phyloP scores from a whole-genome alignment of 305 asterid species.

The Fraxinus dipetala region DNA sequence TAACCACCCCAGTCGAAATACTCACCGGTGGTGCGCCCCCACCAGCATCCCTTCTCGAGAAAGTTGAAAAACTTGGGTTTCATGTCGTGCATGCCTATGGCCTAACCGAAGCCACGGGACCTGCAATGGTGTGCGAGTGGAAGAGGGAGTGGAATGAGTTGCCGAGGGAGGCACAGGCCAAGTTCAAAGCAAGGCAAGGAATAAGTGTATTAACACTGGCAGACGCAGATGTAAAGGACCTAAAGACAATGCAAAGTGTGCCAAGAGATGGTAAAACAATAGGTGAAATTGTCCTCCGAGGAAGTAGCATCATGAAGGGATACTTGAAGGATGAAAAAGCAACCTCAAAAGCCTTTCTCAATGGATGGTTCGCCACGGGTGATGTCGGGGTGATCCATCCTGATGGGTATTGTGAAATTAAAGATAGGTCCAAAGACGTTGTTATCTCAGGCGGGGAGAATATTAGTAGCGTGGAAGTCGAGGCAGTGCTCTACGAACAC shows the following conservation, averaged over 20 bases:
- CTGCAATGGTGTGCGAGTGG: constrained; percentile 29
- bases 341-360: constrained; percentile 11
- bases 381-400: constrained; percentile 44
- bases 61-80: constrained; percentile 27
- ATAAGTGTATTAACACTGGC: constrained; percentile 24
- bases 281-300: constrained; percentile 33
- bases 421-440: constrained; percentile 43
- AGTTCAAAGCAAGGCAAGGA: constrained; percentile 34
- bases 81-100: constrained; percentile 32
- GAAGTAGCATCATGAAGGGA: constrained; percentile 35
- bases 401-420: constrained; percentile 43
- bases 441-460: constrained; percentile 37
- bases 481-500: constrained; percentile 16
- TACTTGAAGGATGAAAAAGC: constrained; percentile 33
- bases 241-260: constrained; percentile 23
- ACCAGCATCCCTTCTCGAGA: constrained; percentile 16
- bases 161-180: constrained; percentile 17
- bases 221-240: constrained; percentile 27
- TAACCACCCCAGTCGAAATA: constrained; percentile 10
- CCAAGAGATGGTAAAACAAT: constrained; percentile 29
- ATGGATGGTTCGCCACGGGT: constrained; percentile 33
- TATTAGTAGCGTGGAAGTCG: constrained; percentile 31
- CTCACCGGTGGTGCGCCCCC: constrained; percentile 32
- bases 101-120: constrained; percentile 34
- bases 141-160: constrained; percentile 25